Percentiles rank a stretch among this genome's conserved stretches.
phyloP scores from a whole-genome alignment of 2,329 filamentous ascomycete genomes.

The Pseudogymnoascus sp. region DNA sequence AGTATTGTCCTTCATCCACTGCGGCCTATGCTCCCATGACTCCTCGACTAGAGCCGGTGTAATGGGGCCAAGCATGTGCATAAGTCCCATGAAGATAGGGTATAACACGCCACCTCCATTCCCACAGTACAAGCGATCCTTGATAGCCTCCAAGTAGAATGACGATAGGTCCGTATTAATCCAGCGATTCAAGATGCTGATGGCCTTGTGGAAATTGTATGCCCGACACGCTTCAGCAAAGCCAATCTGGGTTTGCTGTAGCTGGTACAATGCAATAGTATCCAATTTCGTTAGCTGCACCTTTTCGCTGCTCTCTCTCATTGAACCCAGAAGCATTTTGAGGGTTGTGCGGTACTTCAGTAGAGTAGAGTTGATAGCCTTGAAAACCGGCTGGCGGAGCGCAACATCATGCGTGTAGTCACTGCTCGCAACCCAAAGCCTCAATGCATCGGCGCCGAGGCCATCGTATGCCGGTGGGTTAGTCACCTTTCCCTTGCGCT shows the following conservation, averaged over 20 bases:
- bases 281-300: constrained; percentile 54
- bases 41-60: constrained; percentile 82
- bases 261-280: constrained; percentile 68
- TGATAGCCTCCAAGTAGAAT: constrained; percentile 88
- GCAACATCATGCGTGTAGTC: constrained; percentile 86
- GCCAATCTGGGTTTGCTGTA: constrained; percentile 56
- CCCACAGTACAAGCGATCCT: constrained; percentile 86
- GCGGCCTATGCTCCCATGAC: constrained; percentile 71
- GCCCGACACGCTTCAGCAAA: constrained; percentile 59
- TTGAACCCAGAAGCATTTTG: constrained; percentile 79
- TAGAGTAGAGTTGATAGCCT: constrained; percentile 66
- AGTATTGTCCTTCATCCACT: constrained; percentile 47
- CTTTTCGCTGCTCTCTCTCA: constrained; percentile 40
- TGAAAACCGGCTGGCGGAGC: constrained; percentile 70
- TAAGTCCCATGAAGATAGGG: constrained; percentile 62
- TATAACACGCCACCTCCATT: constrained; percentile 57
- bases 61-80: constrained; percentile 73
- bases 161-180: constrained; percentile 76
- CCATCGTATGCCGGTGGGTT: constrained; percentile 49
- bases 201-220: constrained; percentile 76
- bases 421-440: constrained; percentile 84
- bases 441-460: constrained; percentile 77
- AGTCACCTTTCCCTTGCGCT: constrained; percentile 46
- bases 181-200: constrained; percentile 71
- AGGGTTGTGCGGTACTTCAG: constrained; percentile 84